Percentiles rank a stretch among this genome's conserved stretches.
phyloP scores from a whole-genome alignment of 225 moss, liverwort and hornwort genomes.

The Neckera pumila region DNA sequence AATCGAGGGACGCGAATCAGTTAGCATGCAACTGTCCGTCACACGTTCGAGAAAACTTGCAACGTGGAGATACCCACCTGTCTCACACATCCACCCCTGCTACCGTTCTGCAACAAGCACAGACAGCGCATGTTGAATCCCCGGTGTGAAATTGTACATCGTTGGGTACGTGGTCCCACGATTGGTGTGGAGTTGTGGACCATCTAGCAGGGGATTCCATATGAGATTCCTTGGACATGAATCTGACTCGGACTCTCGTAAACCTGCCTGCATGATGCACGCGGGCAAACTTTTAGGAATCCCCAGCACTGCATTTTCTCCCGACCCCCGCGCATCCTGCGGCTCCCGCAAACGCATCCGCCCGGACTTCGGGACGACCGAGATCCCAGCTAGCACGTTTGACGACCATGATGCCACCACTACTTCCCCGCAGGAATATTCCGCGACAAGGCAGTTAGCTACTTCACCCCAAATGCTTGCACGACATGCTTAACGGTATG shows the following conservation, averaged over 20 bases:
- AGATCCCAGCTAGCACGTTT: background rate
- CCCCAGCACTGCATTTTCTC: background rate
- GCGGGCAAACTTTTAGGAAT: background rate
- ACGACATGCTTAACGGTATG: background rate
- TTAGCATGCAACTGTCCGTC: background rate
- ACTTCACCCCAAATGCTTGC: background rate
- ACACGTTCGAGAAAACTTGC: background rate
- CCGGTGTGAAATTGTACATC: background rate
- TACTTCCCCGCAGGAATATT: background rate
- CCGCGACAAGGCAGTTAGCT: background rate
- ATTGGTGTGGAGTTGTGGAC: background rate
- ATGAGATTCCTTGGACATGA: too few species aligned
- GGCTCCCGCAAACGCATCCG: background rate
- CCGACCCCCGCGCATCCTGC: background rate
- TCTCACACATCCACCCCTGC: background rate
- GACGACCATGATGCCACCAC: background rate
- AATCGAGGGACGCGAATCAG: background rate
- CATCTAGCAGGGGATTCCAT: background rate
- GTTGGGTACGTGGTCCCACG: background rate
- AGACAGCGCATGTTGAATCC: background rate
- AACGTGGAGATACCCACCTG: too few species aligned
- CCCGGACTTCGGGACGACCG: background rate
- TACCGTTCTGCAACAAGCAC: background rate
- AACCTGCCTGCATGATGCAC: background rate
- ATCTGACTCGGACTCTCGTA: background rate